phyloP scores from a whole-genome alignment of 1,284 basidiomycete species.

The Grifola frondosa region DNA sequence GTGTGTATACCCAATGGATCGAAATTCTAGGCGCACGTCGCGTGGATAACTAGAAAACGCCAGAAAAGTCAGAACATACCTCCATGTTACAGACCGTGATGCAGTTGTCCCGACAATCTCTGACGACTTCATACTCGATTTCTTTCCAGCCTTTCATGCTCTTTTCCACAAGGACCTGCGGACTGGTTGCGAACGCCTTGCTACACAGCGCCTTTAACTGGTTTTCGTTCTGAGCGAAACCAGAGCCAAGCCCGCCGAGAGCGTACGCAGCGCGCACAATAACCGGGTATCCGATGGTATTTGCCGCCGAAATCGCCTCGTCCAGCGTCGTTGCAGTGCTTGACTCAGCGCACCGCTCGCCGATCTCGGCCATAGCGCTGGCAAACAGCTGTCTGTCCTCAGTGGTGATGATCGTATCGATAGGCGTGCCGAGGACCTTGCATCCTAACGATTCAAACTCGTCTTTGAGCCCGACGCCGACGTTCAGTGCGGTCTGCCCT shows the following conservation, averaged over 20 bases:
- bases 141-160: slow-evolving; percentile 99
- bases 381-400: slow-evolving; percentile 97
- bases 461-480: slow-evolving; percentile 97
- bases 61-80: slow-evolving; percentile 47
- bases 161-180: slow-evolving; percentile 97
- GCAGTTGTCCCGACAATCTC: slow-evolving; percentile 96
- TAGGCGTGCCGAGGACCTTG: slow-evolving; percentile 93
- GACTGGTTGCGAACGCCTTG: slow-evolving; percentile 95
- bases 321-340: slow-evolving; percentile 82
- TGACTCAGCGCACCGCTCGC: slow-evolving; percentile 91
- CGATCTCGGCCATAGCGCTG: slow-evolving; percentile 93
- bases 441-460: slow-evolving; percentile 89
- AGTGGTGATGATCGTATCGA: slow-evolving; percentile 96
- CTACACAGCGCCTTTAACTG: slow-evolving; percentile 86
- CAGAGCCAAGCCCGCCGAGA: slow-evolving; percentile 91
- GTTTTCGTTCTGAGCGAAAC: slow-evolving; percentile 89
- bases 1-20: slow-evolving; percentile 99
- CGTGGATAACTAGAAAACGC: slow-evolving; percentile 4
- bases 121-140: slow-evolving; percentile 99
- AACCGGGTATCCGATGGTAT: slow-evolving; percentile 91
- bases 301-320: slow-evolving; percentile 86
- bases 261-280: slow-evolving; percentile 97
- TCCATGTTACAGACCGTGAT: slow-evolving; percentile 99
- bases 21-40: slow-evolving; percentile 72
- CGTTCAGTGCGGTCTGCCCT: slow-evolving; percentile 96